Percentiles rank a stretch among this genome's conserved stretches.
Conservation (phyloP, 2,329 filamentous ascomycete genomes). For the Pestalotiopsis sp. region DNA sequence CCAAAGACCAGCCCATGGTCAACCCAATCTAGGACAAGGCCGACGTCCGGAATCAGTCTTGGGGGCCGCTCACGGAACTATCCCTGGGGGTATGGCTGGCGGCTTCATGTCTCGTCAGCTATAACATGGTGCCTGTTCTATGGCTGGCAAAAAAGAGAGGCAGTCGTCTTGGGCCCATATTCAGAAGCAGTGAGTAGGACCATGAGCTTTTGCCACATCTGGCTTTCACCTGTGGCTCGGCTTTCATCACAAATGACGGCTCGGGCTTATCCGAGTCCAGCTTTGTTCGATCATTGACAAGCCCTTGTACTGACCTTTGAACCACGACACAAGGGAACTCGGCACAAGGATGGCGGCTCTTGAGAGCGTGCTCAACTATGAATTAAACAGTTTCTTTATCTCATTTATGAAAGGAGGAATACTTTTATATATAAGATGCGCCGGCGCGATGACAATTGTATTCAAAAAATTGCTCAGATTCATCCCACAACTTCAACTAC, state of each 20-base stretch:
- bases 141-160: too few species aligned
- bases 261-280: not conserved
- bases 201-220: not conserved
- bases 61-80: constrained; percentile 4
- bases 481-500: not conserved
- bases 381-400: not conserved
- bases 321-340: not conserved
- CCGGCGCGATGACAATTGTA: not conserved
- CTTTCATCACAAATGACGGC: not conserved
- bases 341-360: not conserved
- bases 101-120: constrained; percentile 11
- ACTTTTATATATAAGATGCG: not conserved
- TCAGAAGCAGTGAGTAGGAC: not conserved
- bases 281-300: constrained; percentile 1
- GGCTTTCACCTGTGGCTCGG: not conserved
- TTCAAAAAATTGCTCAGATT: not conserved
- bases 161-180: not conserved
- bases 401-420: not conserved
- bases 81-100: constrained; percentile 13
- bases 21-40: not conserved
- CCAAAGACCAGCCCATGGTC: constrained; percentile 10
- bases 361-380: not conserved
- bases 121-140: not conserved
- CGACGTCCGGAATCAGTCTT: constrained; percentile 9
- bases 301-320: not conserved